These are phyloP conservation scores for Pythium sp. DNA, from an alignment of 352 stramenopile genomes.

Conservation along the genomic window DNA sequence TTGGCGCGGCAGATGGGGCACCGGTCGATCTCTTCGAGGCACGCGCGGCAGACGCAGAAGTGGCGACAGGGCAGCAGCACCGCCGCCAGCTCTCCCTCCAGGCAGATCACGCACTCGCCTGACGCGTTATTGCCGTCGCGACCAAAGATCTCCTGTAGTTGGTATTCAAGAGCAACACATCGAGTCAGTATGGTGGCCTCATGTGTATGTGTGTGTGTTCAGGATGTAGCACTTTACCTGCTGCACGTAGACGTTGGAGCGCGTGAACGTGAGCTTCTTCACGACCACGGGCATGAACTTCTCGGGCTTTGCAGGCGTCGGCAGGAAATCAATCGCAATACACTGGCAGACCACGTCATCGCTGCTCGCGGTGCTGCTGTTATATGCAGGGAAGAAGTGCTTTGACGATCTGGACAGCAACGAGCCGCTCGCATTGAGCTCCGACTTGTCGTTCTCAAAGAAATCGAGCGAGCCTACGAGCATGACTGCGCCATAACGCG, in stretches of 20 bases:
- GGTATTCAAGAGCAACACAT: neutral
- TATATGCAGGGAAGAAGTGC: neutral
- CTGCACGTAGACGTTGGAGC: conserved; percentile 29
- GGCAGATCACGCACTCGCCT: conserved; percentile 65
- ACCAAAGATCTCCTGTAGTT: conserved; percentile 56
- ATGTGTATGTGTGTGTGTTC: neutral
- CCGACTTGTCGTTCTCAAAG: conserved; percentile 3
- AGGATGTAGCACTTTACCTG: conserved; percentile 28
- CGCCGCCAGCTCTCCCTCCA: conserved; percentile 38
- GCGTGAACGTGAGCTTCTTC: conserved; percentile 49
- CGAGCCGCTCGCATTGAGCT: conserved; percentile 2
- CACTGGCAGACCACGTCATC: conserved; percentile 45
- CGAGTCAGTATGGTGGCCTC: neutral
- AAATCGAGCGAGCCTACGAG: conserved; percentile 21
- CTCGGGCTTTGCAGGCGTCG: conserved; percentile 34
- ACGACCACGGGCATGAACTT: conserved; percentile 34
- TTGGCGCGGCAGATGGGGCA: conserved; percentile 66
- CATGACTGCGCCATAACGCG: conserved; percentile 34
- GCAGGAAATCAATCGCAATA: conserved; percentile 56
- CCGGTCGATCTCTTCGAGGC: conserved; percentile 67
- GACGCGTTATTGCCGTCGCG: conserved; percentile 16
- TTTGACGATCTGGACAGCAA: neutral
- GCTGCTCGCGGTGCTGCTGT: neutral
- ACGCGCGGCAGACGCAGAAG: conserved; percentile 60
- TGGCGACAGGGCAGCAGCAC: conserved; percentile 66